Base-by-base conservation (phyloP, 2,329 filamentous ascomycete genomes). In the Ceratocystis ficicola region DNA sequence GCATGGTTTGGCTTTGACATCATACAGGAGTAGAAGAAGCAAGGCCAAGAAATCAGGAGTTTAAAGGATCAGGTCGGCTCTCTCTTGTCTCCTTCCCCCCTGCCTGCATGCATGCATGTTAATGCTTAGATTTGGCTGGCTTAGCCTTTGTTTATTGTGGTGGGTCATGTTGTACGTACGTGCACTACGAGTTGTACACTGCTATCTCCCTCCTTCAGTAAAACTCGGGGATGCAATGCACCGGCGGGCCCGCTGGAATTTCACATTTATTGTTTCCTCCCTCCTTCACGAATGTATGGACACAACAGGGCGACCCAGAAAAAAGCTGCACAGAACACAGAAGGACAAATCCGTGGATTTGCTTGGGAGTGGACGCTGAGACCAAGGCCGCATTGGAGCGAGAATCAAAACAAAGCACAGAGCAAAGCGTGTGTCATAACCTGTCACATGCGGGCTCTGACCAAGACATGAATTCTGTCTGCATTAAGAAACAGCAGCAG, bases 171-270 rank as follows among this genome's bases (percentile, higher is more conserved):
- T 52, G 48, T 52, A 52, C 20, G 7, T 48, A 48, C 20, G 44
- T 48, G 20, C 36, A 41, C 36, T 50, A 50, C 46, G 46, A 12
- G 22, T 52, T 20, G 15, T 15, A 25, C 25, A 52, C 20, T 52
- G 48, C 36, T 41, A 15, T 41, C 36, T 41, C 36, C 36, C 36
- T 41, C 36, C 36, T 41, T 12, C 36, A 30, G 17, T 17, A 59
- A 36, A 36, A 28, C 52, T 59, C 28, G 28, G 55, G 25, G 55
- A 32, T 59, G n/a, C 8, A 59, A 59, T 59, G 55, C 55, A 17
- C 55, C 55, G 55, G 55, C 55, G n/a, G 12, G 12, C n/a, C 55
- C 55, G 55, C 36, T 55, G 20, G 50, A 28, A 15, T 55, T 55
- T 55, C 22, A 5, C 10, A 12, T 60, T 62, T 44, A 5, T 32